Evolutionary conservation across 495 filamentous ascomycete genomes (phyloP).

Genomic region (Aspergillus incahuasiensis): DNA sequence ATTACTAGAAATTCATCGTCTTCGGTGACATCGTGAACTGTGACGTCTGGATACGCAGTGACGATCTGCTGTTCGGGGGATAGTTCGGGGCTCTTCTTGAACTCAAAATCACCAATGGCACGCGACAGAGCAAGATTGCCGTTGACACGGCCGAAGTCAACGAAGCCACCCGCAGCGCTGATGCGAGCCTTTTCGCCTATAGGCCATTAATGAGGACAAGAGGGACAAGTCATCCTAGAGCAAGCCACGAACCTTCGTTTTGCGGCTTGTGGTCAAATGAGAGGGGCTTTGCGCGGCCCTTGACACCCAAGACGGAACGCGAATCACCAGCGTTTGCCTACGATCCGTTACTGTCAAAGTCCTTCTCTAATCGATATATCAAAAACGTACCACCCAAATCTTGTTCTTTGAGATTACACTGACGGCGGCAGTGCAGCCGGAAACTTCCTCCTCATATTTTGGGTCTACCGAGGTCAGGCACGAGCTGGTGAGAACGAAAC

Average conservation of each 20-base stretch:
- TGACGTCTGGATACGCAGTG: constrained; percentile 92
- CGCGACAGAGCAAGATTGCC: constrained; percentile 96
- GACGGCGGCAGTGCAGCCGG: constrained; percentile 92
- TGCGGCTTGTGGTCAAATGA: constrained; percentile 99
- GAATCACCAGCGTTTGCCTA: constrained; percentile 98
- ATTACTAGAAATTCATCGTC: constrained; percentile 97
- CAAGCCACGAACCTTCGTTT: constrained; percentile 71
- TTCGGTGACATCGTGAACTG: constrained; percentile 78
- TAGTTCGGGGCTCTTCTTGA: constrained; percentile 97
- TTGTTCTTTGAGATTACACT: constrained; percentile 82
- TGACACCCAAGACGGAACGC: constrained; percentile 86
- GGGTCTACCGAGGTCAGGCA: constrained; percentile 60
- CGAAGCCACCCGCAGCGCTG: constrained; percentile 91
- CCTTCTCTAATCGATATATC: neutral
- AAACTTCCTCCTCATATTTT: constrained; percentile 95
- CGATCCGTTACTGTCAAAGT: constrained; percentile 8
- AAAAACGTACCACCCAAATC: constrained; percentile 80
- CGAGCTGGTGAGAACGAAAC: neutral
- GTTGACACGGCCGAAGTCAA: constrained; percentile 97
- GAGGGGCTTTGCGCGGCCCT: constrained; percentile 91
- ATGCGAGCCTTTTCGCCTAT: constrained; percentile 94
- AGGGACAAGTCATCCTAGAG: neutral
- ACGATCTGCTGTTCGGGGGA: constrained; percentile 97
- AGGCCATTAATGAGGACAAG: constrained; percentile 15
- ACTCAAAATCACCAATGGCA: constrained; percentile 98